phyloP scores from a whole-genome alignment of 148 eudicot species.

The Chenopodium album region DNA sequence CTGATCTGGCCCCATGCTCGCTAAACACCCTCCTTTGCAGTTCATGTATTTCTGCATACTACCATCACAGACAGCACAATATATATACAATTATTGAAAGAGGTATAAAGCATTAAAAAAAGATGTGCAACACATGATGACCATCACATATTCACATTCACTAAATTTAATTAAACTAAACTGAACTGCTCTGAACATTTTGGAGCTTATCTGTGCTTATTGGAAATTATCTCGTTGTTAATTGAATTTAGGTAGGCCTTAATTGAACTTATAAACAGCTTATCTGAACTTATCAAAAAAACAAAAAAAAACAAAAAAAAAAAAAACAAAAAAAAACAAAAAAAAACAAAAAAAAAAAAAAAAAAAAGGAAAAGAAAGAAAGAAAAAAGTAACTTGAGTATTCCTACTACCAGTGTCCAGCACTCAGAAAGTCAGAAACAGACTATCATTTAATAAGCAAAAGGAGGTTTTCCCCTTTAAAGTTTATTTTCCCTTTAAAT shows the following conservation, averaged over 20 bases:
- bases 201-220: too few relatives aligned
- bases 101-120: not conserved
- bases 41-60: conserved; percentile 83
- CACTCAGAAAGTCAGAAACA: not conserved
- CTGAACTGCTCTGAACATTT: too few relatives aligned
- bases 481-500: not conserved
- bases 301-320: too few relatives aligned
- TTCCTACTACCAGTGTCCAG: not conserved
- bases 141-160: not conserved
- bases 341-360: too few relatives aligned
- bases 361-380: too few relatives aligned
- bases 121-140: not conserved
- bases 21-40: conserved; percentile 88
- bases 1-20: conserved; percentile 88
- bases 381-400: too few relatives aligned
- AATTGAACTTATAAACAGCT: not conserved
- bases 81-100: not conserved
- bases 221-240: not conserved
- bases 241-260: too few relatives aligned
- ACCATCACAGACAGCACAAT: conserved; percentile 17
- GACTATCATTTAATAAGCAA: not conserved
- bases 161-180: too few relatives aligned
- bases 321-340: too few relatives aligned
- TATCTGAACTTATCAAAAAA: not conserved
- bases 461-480: not conserved